Evolutionary conservation across 1,284 basidiomycete genomes (phyloP).

Genomic region (Tilletiaria anomala): DNA sequence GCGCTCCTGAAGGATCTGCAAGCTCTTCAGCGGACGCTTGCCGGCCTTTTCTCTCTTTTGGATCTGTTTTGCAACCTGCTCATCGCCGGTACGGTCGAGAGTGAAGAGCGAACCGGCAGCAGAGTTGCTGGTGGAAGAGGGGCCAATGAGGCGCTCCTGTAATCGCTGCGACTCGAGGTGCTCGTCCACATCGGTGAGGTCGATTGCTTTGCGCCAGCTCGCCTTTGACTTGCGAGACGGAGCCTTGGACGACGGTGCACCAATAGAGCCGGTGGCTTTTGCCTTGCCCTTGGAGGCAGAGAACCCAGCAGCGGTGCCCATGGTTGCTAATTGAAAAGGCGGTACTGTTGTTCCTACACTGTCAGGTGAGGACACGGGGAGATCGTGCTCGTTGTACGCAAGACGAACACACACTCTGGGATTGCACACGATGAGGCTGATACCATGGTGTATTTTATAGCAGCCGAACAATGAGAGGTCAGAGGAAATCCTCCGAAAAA

Average conservation of each 20-base stretch:
- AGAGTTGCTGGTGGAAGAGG: neutral
- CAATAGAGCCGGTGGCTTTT: no score
- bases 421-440: no score
- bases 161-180: constrained; percentile 4
- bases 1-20: constrained; percentile 3
- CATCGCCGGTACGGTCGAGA: constrained; percentile 6
- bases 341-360: no score
- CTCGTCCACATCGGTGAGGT: constrained; percentile 9
- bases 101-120: constrained; percentile 3
- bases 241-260: constrained; percentile 42
- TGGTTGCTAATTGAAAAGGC: no score
- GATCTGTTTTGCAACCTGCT: neutral
- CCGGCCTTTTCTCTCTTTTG: neutral
- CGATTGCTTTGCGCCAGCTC: constrained; percentile 72
- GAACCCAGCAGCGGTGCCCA: no score
- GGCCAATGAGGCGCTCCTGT: neutral
- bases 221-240: constrained; percentile 72
- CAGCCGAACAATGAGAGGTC: no score
- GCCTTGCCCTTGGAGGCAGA: no score
- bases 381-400: no score
- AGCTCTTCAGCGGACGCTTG: constrained; percentile 2
- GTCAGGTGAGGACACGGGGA: no score
- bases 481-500: no score
- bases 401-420: no score
- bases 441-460: no score